Evolutionary conservation across 148 eudicot genomes (phyloP), one percentile per base, ranked within the genome.

Genomic region (Heliamphora exappendiculata): DNA sequence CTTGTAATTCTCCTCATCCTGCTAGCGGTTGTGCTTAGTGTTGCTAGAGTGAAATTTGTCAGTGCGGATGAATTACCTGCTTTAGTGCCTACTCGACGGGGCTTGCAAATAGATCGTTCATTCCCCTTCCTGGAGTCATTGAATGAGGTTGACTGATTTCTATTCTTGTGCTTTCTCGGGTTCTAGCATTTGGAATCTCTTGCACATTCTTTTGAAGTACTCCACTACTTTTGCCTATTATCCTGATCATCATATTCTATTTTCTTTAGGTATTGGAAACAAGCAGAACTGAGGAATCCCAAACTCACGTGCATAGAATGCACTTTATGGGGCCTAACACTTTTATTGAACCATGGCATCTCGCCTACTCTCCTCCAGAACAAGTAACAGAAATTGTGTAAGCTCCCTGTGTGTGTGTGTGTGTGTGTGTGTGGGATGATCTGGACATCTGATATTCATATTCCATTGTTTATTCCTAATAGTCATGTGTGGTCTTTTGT

Each of bases 291-390:
- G 97, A 89, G 87, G 97, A 95, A 84, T 87, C 90, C 54, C 88
- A 86, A 53, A 91, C 89, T 77, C 99, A 95, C 81, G 99, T 92
- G 69, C 91, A 95, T 78, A 88, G 99, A 71, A 88, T 92, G 93
- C 90, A 88, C 81, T 91, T 95, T 76, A 87, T 89, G 85, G 99
- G 99, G 68, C 85, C 93, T 54, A 95, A 95, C 82, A 93, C 93
- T 80, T 95, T 92, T 79, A 87, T 93, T 81, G 92, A 95, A 74
- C 99, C 99, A 53, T 95, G 99, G 99, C 99, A 92, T 87, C 93
- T 95, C 67, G 87, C 90, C 71, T 88, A 95, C 79, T 92, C 93
- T 69, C 99, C 99, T 74, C 97, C 99, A 28, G 90, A 89, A 74
- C 93, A 92, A 92, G 91, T 95, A 65, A 85, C 78, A 80, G 94